Evolutionary conservation across 2,329 filamentous ascomycete species (phyloP).

Genomic region (Blastomyces parvus): DNA sequence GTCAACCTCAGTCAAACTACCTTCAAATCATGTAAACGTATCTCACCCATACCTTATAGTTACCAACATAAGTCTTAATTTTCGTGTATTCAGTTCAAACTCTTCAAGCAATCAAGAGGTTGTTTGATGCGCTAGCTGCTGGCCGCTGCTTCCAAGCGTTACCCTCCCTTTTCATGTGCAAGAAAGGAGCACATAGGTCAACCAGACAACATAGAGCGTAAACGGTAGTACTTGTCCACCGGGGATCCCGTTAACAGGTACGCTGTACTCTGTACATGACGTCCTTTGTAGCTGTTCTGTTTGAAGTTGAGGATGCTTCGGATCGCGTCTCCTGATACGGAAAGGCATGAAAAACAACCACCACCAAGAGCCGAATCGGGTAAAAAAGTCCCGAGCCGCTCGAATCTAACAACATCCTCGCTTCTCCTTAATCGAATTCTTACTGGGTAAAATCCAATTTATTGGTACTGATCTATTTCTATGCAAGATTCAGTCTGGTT

Average conservation of each 20-base stretch:
- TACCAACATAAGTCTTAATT: too few relatives aligned
- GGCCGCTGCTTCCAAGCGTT: not conserved
- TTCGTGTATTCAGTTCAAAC: too few relatives aligned
- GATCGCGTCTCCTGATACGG: conserved; percentile 5
- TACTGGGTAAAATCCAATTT: not conserved
- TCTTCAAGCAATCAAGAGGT: too few relatives aligned
- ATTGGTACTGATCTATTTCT: not conserved
- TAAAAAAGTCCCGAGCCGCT: conserved; percentile 6
- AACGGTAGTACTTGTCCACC: not conserved
- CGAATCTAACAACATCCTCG: not conserved
- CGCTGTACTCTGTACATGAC: too few relatives aligned
- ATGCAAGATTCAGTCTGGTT: not conserved
- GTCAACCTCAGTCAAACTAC: too few relatives aligned
- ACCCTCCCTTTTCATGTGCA: not conserved
- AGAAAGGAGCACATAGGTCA: not conserved
- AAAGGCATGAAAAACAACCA: not conserved
- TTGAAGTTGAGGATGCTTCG: not conserved
- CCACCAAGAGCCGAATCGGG: not conserved
- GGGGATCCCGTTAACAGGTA: not conserved
- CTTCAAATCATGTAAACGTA: too few relatives aligned
- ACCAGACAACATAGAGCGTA: too few relatives aligned
- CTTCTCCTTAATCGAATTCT: not conserved
- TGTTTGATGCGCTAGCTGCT: not conserved
- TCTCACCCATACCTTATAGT: too few relatives aligned
- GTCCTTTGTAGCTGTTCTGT: too few relatives aligned